Evolutionary conservation across 495 filamentous ascomycete genomes (phyloP).

Genomic region (Entonaema liquescens): DNA sequence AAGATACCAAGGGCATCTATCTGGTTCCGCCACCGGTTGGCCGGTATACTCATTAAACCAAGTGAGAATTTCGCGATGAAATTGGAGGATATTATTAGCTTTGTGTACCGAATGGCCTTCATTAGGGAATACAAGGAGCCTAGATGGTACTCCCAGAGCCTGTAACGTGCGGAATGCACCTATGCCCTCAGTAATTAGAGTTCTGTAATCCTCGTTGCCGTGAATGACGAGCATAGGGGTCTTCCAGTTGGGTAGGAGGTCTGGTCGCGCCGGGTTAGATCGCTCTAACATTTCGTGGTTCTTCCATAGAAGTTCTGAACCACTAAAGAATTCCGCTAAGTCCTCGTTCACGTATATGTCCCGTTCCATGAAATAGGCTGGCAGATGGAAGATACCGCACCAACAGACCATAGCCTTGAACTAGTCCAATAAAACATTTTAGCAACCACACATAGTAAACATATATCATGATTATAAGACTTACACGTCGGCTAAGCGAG

Average conservation of each 20-base stretch:
- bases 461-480: not conserved
- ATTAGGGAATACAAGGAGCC: slow-evolving; percentile 64
- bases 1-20: not conserved
- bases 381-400: slow-evolving; percentile 33
- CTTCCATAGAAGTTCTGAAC: slow-evolving; percentile 21
- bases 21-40: not conserved
- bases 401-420: slow-evolving; percentile 44
- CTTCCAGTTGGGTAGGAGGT: slow-evolving; percentile 41
- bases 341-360: slow-evolving; percentile 13
- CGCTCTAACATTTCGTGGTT: slow-evolving; percentile 18
- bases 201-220: slow-evolving; percentile 76
- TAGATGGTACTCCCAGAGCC: slow-evolving; percentile 63
- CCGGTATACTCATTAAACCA: slow-evolving; percentile 60
- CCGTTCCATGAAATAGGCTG: slow-evolving; percentile 7
- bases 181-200: slow-evolving; percentile 73
- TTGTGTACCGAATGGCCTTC: slow-evolving; percentile 71
- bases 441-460: not conserved
- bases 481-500: slow-evolving; percentile 38
- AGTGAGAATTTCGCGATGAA: slow-evolving; percentile 73
- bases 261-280: slow-evolving; percentile 35
- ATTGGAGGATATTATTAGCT: slow-evolving; percentile 72
- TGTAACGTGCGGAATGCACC: slow-evolving; percentile 81
- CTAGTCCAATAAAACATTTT: slow-evolving; percentile 8
- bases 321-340: slow-evolving; percentile 9
- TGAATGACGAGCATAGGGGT: slow-evolving; percentile 45